phyloP scores from a whole-genome alignment of 768 basidiomycete species.

The Termitomyces sp. region DNA sequence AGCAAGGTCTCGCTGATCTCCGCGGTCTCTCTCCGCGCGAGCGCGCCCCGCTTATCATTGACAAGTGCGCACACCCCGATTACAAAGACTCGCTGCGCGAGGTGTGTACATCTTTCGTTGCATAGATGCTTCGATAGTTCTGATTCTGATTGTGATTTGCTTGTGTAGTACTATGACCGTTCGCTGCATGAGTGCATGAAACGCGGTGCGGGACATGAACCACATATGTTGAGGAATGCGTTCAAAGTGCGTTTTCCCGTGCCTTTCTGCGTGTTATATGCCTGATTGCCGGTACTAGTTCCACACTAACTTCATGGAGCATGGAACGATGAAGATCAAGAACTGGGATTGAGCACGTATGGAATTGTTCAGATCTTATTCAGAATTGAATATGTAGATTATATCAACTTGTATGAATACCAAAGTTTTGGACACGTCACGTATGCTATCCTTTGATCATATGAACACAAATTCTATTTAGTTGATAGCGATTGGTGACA shows the following conservation, averaged over 20 bases:
- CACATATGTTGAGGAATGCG: conserved; percentile 36
- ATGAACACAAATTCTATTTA: background rate
- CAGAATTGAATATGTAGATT: background rate
- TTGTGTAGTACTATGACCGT: conserved; percentile 34
- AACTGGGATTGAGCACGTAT: conserved; percentile 19
- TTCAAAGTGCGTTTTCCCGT: conserved; percentile 5
- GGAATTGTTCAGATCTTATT: too few species aligned
- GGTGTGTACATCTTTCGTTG: conserved; percentile 11
- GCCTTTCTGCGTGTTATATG: background rate
- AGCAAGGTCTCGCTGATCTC: conserved; percentile 43
- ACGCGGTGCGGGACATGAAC: conserved; percentile 39
- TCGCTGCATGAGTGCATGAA: conserved; percentile 36
- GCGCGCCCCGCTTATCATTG: conserved; percentile 38
- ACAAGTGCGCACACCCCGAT: conserved; percentile 43
- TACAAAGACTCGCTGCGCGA: conserved; percentile 36
- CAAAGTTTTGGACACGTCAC: background rate
- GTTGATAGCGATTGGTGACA: background rate
- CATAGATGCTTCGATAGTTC: background rate
- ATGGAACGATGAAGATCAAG: conserved; percentile 27
- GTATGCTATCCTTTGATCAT: background rate
- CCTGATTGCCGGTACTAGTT: conserved; percentile 1
- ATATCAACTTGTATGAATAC: background rate
- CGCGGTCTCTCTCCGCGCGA: conserved; percentile 41
- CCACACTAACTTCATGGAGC: conserved; percentile 22
- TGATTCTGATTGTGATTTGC: background rate